Percentiles rank a stretch among this genome's conserved stretches.
These are phyloP conservation scores for Leucosporidium yakuticum DNA, from an alignment of 768 basidiomycete species.

Conservation along the genomic window DNA sequence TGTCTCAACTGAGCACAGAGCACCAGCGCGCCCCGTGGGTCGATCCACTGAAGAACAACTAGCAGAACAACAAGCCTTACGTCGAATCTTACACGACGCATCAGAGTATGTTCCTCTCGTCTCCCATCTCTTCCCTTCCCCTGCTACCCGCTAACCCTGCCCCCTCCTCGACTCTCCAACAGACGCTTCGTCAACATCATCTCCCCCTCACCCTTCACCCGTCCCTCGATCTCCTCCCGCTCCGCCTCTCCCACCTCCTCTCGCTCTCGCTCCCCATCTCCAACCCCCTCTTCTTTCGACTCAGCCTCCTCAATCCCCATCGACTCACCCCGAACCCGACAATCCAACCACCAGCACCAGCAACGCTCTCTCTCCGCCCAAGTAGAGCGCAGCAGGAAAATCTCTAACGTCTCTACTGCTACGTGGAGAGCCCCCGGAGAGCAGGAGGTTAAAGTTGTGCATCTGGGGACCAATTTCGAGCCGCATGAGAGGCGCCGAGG, in stretches of 20 bases:
- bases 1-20: background rate
- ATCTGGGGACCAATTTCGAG: background rate
- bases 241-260: background rate
- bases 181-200: constrained; percentile 10
- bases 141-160: background rate
- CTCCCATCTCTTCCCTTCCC: background rate
- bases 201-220: constrained; percentile 3
- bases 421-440: constrained; percentile 3
- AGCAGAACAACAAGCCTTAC: background rate
- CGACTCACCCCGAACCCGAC: background rate
- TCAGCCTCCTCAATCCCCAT: background rate
- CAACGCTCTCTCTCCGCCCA: background rate
- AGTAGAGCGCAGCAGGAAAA: too few relatives aligned
- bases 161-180: background rate
- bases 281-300: constrained; percentile 2
- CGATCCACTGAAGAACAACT: background rate
- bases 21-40: background rate
- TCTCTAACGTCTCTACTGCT: background rate
- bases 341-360: background rate
- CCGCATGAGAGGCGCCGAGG: background rate
- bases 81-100: background rate
- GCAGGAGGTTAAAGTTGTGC: background rate
- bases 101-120: background rate
- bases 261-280: background rate
- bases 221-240: background rate